phyloP scores from a whole-genome alignment of 2,329 filamentous ascomycete species.

The Botrytis sinoallii region DNA sequence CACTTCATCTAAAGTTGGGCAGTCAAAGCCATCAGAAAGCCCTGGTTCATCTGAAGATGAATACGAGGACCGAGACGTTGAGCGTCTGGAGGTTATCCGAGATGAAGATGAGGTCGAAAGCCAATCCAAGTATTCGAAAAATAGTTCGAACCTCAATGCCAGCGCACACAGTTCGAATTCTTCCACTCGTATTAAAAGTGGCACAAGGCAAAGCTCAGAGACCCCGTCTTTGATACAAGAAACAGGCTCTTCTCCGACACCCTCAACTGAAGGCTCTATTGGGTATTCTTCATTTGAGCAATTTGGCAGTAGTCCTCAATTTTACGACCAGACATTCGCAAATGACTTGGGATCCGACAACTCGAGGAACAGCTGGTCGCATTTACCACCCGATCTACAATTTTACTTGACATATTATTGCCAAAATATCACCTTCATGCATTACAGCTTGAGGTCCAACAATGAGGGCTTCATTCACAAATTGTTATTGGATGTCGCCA shows the following conservation, averaged over 20 bases:
- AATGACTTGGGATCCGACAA: constrained; percentile 22
- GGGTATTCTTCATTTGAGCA: constrained; percentile 30
- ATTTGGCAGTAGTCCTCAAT: constrained; percentile 16
- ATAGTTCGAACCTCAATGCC: background rate
- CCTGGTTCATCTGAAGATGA: constrained; percentile 54
- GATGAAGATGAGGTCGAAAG: constrained; percentile 50
- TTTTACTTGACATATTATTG: constrained; percentile 77
- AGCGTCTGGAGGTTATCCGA: constrained; percentile 51
- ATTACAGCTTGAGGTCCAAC: constrained; percentile 76
- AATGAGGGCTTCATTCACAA: constrained; percentile 69
- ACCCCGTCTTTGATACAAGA: constrained; percentile 51
- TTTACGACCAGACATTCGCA: constrained; percentile 34
- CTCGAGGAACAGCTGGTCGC: constrained; percentile 48
- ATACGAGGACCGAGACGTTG: constrained; percentile 46
- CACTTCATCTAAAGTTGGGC: constrained; percentile 39
- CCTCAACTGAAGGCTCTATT: constrained; percentile 44
- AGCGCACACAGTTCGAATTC: constrained; percentile 38
- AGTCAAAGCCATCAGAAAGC: constrained; percentile 34
- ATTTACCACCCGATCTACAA: constrained; percentile 66
- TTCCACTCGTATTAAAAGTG: constrained; percentile 39
- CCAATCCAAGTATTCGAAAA: constrained; percentile 20
- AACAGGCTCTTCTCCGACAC: constrained; percentile 52
- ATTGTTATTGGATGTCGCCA: constrained; percentile 67
- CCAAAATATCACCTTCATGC: constrained; percentile 73
- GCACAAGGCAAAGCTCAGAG: constrained; percentile 50